Conservation (phyloP, 1,139 yeast genomes). For the Debaryomyces robertsiae region DNA sequence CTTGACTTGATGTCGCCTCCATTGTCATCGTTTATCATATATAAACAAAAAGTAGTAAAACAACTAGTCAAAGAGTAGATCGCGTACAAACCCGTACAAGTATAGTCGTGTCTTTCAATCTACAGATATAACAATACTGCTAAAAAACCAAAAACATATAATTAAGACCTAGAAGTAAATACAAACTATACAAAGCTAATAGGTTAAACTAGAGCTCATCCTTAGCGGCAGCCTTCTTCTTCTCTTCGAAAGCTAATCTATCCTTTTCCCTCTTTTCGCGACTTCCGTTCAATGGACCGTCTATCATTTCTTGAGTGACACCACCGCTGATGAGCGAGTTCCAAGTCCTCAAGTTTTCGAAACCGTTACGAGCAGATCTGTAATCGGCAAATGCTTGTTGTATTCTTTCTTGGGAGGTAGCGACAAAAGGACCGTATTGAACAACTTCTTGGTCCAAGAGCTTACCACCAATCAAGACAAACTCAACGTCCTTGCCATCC, state of each 20-base stretch:
- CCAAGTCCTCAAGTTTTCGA: conserved; percentile 73
- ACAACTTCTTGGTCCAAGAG: conserved; percentile 74
- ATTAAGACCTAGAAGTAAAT: too few relatives aligned
- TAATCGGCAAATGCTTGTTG: conserved; percentile 71
- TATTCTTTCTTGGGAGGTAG: conserved; percentile 62
- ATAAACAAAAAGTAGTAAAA: too few relatives aligned
- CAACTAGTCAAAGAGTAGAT: too few relatives aligned
- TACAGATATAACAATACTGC: not conserved
- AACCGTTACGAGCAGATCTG: conserved; percentile 69
- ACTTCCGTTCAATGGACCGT: conserved; percentile 41
- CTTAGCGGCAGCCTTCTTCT: conserved; percentile 10
- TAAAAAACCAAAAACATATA: not conserved
- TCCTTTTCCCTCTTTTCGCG: conserved; percentile 35
- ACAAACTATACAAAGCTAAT: not conserved
- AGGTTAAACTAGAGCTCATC: conserved; percentile 20
- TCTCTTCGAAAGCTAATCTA: conserved; percentile 26
- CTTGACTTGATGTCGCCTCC: conserved; percentile 32
- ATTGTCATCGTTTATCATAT: conserved; percentile 31
- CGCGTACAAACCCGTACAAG: not conserved
- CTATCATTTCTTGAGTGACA: conserved; percentile 50
- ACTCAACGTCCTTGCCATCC: conserved; percentile 43
- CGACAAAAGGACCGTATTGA: conserved; percentile 91
- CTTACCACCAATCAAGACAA: conserved; percentile 78
- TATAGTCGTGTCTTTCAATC: conserved; percentile 3
- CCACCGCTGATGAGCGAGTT: conserved; percentile 65